Evolutionary conservation across 306 rosid species (phyloP), one percentile per base, ranked within the genome.

Genomic region (Vicia villosa): DNA sequence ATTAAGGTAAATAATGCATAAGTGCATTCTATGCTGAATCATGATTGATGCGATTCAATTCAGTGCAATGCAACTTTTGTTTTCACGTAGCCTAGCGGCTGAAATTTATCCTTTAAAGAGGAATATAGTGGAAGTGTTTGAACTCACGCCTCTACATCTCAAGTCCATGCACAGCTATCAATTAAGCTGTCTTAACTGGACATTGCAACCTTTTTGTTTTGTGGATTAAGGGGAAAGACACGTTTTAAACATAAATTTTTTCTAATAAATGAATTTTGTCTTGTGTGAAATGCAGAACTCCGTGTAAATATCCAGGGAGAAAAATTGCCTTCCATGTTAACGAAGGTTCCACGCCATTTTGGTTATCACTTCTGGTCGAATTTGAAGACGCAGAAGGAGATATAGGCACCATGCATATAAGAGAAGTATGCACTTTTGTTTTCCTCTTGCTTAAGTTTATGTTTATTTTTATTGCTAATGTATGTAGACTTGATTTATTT

Each of bases 331-430:
- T 90, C 80, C 95, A 77, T 76, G 96, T 94, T 16, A 88, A 87
- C 38, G 98, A 94, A 88, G 98, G 98, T 40, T 94, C 98, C 16
- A 90, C 98, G 5, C 84, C 88, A 5, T 91, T 72, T 63, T 94
- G 88, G 88, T 86, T 94, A 3, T 94, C 98, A 12, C 86, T 94
- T 74, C 70, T 88, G 32, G 96, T 87, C 3, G 95, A 87, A 75
- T 94, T 83, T 70, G 97, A 88, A 83, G 97, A 88, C 14, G 98
- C 89, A 49, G 98, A 94, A 69, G 98, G 98, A 66, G 98, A 90
- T 72, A 67, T 94, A 3, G 95, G 88, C 59, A 79, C 92, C 30
- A 88, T 94, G 97, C 96, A 90, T 38, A 83, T 94, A 34, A 78
- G 71, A 88, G 80, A 83, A 22, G 98, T 88, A 81, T 1, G 82